Evolutionary conservation across 768 basidiomycete genomes (phyloP), one percentile per base, ranked within the genome.

Genomic region (Podaxis sp.): DNA sequence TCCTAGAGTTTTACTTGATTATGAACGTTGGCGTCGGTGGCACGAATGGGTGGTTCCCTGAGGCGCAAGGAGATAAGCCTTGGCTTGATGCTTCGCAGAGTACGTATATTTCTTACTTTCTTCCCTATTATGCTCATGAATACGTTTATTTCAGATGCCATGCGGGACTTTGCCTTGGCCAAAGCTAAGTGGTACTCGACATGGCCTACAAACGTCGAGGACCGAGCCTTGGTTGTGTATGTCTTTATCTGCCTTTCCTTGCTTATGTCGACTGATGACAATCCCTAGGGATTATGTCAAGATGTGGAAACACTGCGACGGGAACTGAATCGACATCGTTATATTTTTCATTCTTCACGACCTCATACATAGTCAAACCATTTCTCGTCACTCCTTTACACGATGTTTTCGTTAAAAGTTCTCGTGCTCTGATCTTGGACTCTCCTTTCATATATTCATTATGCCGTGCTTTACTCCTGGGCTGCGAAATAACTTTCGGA

Each of bases 11-110:
- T 74, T 95, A 92, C 75, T 75, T 95, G 26, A 86, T 93, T 68
- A 76, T 96, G 70, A 84, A 91, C 71, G 82, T 95, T 39, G 92
- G 87, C 1, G 92, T 85, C 9, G 94, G 94, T 9, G 87, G 88
- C 2, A 93, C 90, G 40, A 92, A 85, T 66, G 93, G 94, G 7
- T 95, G 92, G 92, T 96, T 95, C 84, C 89, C 91, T 0, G 94
- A 96, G 63, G 84, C 77, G 9, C 84, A 90, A 49, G 93, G 92
- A 17, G 78, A 81, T 69, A 93, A 93, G 74, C 92, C 92, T 3
- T 93, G 91, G 92, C 79, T 87, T 36, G 87, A 93, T 70, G 75
- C 76, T 17, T 83, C 85, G 40, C 75, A 68, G 61, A 80, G 83
- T 86, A 65, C 59, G 82, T 77, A 15, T 57, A 49, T 19, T 26